Evolutionary conservation across 345 rosid species (phyloP).

Genomic region (Eucalyptus globulus): DNA sequence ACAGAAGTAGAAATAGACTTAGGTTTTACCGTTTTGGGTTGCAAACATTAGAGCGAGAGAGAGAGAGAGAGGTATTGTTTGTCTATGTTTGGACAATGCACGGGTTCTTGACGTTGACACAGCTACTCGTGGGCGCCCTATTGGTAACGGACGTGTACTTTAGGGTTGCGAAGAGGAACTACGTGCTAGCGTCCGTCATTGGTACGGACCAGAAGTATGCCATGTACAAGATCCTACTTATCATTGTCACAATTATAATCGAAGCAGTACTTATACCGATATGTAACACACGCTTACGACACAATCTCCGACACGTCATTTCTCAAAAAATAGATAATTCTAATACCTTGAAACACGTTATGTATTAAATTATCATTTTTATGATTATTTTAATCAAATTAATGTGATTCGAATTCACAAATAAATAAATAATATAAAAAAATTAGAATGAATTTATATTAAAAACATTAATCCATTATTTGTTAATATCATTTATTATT

Average conservation of each 20-base stretch:
- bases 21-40: background rate
- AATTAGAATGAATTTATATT: too few relatives aligned
- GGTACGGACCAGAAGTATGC: background rate
- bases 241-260: background rate
- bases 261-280: fast-evolving
- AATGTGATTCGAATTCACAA: too few relatives aligned
- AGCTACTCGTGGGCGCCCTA: background rate
- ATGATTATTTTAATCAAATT: too few relatives aligned
- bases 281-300: too few relatives aligned
- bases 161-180: background rate
- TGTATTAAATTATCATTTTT: too few relatives aligned
- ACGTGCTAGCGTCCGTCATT: background rate
- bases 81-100: background rate
- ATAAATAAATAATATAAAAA: too few relatives aligned
- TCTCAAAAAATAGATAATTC: too few relatives aligned
- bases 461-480: too few relatives aligned
- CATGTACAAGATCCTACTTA: background rate
- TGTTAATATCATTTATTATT: too few relatives aligned
- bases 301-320: fast-evolving
- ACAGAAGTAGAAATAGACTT: background rate
- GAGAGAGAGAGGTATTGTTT: background rate
- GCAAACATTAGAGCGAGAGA: background rate
- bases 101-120: background rate
- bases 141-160: background rate
- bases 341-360: too few relatives aligned